phyloP scores from a whole-genome alignment of 768 basidiomycete genomes.

The Daedaleopsis nitida region DNA sequence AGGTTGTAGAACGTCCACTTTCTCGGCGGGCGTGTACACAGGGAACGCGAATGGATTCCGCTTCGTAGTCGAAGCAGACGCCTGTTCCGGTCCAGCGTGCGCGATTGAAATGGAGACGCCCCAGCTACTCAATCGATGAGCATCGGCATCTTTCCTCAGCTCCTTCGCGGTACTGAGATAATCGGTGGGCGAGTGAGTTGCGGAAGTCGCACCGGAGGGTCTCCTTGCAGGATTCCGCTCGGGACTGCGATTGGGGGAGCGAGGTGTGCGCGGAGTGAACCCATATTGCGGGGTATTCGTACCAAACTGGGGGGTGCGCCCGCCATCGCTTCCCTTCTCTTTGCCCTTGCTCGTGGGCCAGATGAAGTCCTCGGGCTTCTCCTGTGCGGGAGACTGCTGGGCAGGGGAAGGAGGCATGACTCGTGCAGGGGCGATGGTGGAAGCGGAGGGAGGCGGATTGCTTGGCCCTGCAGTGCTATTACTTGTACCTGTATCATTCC shows the following conservation, averaged over 20 bases:
- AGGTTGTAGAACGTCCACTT: background rate
- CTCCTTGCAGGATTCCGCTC: background rate
- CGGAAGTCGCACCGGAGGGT: no score
- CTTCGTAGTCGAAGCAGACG: background rate
- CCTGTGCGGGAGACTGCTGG: background rate
- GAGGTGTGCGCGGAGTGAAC: background rate
- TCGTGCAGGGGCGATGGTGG: background rate
- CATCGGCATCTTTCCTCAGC: background rate
- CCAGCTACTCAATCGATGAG: conserved; percentile 4
- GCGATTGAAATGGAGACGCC: conserved; percentile 3
- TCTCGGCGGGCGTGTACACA: conserved; percentile 7
- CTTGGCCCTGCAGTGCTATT: background rate
- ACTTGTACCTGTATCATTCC: background rate
- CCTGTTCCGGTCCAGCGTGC: conserved; percentile 1
- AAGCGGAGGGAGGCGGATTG: background rate
- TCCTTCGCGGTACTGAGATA: background rate
- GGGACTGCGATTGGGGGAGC: background rate
- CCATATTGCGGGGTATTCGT: background rate
- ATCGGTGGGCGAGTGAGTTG: background rate
- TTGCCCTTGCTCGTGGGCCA: background rate
- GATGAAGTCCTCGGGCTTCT: background rate
- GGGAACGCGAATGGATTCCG: conserved; percentile 14
- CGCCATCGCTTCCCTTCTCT: background rate
- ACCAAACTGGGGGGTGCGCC: background rate
- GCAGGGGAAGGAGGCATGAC: background rate